Base-by-base conservation (phyloP, 192 early-diverging fungal species). In the Entomortierella chlamydospora region DNA sequence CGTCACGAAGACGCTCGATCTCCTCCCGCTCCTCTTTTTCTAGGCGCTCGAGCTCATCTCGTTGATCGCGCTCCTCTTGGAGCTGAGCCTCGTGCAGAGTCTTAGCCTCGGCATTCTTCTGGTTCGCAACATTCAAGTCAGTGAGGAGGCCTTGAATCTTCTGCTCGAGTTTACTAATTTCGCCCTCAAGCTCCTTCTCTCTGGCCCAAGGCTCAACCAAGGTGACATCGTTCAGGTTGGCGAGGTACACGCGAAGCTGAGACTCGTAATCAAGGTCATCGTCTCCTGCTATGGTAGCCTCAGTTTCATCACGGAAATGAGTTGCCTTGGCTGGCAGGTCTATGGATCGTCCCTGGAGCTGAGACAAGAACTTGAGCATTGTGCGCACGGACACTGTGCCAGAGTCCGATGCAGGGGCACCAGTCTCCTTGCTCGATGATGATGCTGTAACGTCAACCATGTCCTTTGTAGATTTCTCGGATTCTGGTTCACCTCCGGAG, bases 331-430 rank as follows among this genome's bases (percentile, higher is more conserved):
- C 33, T 2, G 59, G 20, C 10, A 53, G 8, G 23, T 45, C 39
- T 1, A 49, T 41, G 34, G 51, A 33, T 0, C 68, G 61, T 53
- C 76, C 76, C 52, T 79, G 76, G 23, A 79, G 57, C 57, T 79
- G 76, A 4, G 76, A 70, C 61, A 79, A 47, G 57, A 79, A 79
- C 57, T 79, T 79, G 49, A 79, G 76, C 76, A 79, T 79, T 0
- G 68, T 79, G 0, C 68, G 61, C 1, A 79, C 76, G 0, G 76
- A 79, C 25, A 79, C 52, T 3, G 57, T 79, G 4, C 74, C 68
- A 1, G 62, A 17, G 25, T 79, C 62, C 20, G 22, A 4, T 13
- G 5, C 30, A 34, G 56, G 3, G 9, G 18, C 20, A 4, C 52
- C 68, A 15, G 49, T 20, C 8, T 30, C 47, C 23, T 70, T 70